Conservation (phyloP, 768 basidiomycete genomes). For the Lenzites betulinus region DNA sequence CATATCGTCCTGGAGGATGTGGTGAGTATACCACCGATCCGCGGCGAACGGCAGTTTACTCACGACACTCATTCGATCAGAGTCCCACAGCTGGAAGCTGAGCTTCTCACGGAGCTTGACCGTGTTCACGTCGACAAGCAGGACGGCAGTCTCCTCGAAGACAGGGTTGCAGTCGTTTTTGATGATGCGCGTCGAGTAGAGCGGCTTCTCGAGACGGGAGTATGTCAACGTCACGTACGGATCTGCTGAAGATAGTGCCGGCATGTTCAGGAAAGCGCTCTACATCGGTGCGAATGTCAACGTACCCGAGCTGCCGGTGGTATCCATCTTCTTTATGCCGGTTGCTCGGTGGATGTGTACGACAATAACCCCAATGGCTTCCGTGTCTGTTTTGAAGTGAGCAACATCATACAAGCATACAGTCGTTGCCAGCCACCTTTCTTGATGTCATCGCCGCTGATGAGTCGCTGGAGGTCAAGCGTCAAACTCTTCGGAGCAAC, state of each 20-base stretch:
- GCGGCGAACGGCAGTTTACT: background rate
- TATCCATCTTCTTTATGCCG: constrained; percentile 47
- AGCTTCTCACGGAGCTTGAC: constrained; percentile 67
- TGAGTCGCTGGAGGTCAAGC: constrained; percentile 64
- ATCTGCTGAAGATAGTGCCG: constrained; percentile 25
- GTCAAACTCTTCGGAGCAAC: constrained; percentile 74
- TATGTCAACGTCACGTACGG: constrained; percentile 68
- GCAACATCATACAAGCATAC: background rate
- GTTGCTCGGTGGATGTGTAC: constrained; percentile 65
- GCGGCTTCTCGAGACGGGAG: constrained; percentile 60
- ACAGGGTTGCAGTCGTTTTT: constrained; percentile 59
- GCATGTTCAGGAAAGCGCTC: background rate
- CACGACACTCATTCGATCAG: constrained; percentile 46
- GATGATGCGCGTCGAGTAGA: constrained; percentile 76
- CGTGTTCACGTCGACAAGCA: constrained; percentile 65
- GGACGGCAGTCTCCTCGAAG: constrained; percentile 67
- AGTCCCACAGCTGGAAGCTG: constrained; percentile 72
- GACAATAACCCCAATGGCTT: constrained; percentile 63
- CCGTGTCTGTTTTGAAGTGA: constrained; percentile 37
- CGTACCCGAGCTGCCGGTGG: constrained; percentile 37
- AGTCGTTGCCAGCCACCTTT: constrained; percentile 33
- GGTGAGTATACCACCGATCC: background rate
- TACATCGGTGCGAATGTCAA: background rate
- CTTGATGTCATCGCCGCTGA: constrained; percentile 58
- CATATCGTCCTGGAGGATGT: constrained; percentile 42